These are phyloP conservation scores for Fusarium vanettenii DNA, from an alignment of 2,329 filamentous ascomycete genomes.

Conservation along the genomic window DNA sequence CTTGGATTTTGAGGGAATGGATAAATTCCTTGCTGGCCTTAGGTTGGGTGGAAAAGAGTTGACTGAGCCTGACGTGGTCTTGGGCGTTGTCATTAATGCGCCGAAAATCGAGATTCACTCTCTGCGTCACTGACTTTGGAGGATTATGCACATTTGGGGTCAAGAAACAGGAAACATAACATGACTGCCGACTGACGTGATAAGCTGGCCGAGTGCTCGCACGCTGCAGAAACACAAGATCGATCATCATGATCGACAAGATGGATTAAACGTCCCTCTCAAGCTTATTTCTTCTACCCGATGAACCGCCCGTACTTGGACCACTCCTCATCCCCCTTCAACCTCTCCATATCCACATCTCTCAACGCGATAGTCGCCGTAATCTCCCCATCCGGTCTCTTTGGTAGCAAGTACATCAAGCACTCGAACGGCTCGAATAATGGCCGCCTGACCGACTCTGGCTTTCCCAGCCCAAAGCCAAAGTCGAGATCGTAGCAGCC, in stretches of 20 bases:
- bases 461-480: conserved; percentile 56
- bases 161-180: neutral
- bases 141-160: neutral
- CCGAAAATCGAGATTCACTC: neutral
- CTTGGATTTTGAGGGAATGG: neutral
- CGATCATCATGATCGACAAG: neutral
- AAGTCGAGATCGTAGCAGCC: conserved; percentile 61
- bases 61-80: neutral
- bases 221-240: neutral
- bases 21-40: neutral
- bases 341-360: conserved; percentile 58
- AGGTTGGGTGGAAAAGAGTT: neutral
- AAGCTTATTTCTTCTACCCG: conserved; percentile 17
- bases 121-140: neutral
- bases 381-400: conserved; percentile 55
- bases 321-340: conserved; percentile 58
- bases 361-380: conserved; percentile 57
- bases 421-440: conserved; percentile 58
- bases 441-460: conserved; percentile 61
- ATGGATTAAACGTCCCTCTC: neutral
- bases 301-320: conserved; percentile 22
- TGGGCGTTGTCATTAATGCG: neutral
- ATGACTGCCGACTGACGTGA: no score
- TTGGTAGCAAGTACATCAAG: conserved; percentile 63
- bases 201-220: neutral